Conservation (phyloP, 331 rosid genomes). For the Acacia pycnantha region DNA sequence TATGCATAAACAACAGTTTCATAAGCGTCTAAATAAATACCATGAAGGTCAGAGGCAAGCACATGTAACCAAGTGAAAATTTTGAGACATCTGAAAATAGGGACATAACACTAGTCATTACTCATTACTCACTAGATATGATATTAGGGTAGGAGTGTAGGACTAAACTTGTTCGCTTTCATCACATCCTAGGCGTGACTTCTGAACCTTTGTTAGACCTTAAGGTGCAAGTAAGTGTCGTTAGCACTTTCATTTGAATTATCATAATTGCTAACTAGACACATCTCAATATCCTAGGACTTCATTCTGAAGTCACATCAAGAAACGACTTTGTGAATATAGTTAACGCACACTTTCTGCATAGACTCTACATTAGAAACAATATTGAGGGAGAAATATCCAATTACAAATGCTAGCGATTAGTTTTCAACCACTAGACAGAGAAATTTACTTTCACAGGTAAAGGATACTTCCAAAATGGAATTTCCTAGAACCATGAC, state of each 20-base stretch:
- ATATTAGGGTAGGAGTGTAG: not conserved
- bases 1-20: not conserved
- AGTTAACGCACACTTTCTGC: not conserved
- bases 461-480: not conserved
- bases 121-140: not conserved
- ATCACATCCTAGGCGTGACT: not conserved
- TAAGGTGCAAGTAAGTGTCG: not conserved
- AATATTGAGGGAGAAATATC: not conserved
- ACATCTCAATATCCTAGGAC: not conserved
- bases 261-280: not conserved
- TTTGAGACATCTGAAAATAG: not conserved
- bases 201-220: not conserved
- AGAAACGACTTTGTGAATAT: not conserved
- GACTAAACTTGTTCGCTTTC: not conserved
- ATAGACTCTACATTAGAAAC: not conserved
- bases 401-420: not conserved
- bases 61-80: not conserved
- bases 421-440: not conserved
- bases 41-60: not conserved
- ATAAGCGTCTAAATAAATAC: not conserved
- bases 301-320: not conserved
- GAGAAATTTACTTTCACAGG: not conserved
- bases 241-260: not conserved
- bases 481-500: not conserved
- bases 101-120: not conserved